phyloP scores from a whole-genome alignment of 495 filamentous ascomycete genomes.

The Pseudotulostoma volvatum region DNA sequence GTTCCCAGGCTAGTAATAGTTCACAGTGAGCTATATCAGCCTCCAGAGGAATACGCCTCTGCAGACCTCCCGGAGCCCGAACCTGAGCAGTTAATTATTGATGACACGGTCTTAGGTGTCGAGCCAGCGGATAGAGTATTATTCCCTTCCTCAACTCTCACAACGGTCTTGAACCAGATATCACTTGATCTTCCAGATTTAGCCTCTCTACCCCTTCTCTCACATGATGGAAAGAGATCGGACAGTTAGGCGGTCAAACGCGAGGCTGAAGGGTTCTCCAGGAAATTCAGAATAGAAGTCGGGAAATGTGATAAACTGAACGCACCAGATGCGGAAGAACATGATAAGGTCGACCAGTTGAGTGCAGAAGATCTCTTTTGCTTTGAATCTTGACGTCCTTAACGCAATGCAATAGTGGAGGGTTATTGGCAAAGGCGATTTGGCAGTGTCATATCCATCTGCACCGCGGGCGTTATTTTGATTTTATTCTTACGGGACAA shows the following conservation, averaged over 20 bases:
- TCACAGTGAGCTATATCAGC: constrained; percentile 54
- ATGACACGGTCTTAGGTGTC: constrained; percentile 1
- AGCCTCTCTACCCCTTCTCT: constrained; percentile 18
- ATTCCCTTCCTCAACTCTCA: constrained; percentile 12
- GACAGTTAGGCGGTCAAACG: constrained; percentile 4
- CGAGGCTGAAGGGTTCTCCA: constrained; percentile 15
- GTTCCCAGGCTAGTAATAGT: constrained; percentile 41
- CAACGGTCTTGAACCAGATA: constrained; percentile 19
- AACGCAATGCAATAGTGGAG: too few species aligned
- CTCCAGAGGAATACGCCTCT: constrained; percentile 44
- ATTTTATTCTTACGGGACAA: too few species aligned
- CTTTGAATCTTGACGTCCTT: not conserved
- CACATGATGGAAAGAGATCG: constrained; percentile 18
- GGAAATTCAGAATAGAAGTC: constrained; percentile 19
- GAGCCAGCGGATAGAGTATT: constrained; percentile 10
- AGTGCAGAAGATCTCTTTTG: constrained; percentile 21
- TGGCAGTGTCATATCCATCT: too few species aligned
- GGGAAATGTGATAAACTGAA: constrained; percentile 17
- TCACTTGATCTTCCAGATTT: constrained; percentile 18
- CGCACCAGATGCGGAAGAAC: constrained; percentile 3
- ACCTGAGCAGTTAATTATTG: too few species aligned
- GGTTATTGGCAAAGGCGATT: too few species aligned
- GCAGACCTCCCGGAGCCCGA: not conserved
- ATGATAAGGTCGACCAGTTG: not conserved
- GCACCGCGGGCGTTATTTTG: too few species aligned